phyloP scores from a whole-genome alignment of 2,329 filamentous ascomycete species.

The Pseudonectria buxi region DNA sequence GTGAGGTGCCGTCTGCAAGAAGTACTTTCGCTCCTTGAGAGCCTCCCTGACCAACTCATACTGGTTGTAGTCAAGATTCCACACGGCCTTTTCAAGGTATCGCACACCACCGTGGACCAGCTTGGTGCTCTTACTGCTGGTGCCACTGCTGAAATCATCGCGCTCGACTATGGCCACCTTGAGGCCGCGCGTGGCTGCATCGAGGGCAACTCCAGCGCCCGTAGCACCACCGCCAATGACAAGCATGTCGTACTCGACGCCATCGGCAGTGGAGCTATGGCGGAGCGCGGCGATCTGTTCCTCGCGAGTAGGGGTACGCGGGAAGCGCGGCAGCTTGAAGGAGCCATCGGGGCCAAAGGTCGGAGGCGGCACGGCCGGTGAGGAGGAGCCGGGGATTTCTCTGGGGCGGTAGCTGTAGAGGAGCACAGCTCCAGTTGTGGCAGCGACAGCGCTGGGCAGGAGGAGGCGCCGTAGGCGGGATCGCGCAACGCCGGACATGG shows the following conservation, averaged over 20 bases:
- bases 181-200: constrained; percentile 64
- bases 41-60: constrained; percentile 66
- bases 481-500: constrained; percentile 13
- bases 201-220: constrained; percentile 63
- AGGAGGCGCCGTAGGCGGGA: constrained; percentile 35
- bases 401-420: constrained; percentile 58
- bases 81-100: constrained; percentile 69
- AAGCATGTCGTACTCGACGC: constrained; percentile 59
- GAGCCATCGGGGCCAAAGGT: constrained; percentile 62
- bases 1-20: constrained; percentile 68
- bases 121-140: constrained; percentile 70
- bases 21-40: constrained; percentile 67
- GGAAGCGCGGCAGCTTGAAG: constrained; percentile 61
- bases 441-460: constrained; percentile 35
- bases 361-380: constrained; percentile 62
- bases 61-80: constrained; percentile 68
- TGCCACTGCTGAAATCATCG: constrained; percentile 68
- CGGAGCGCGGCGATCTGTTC: constrained; percentile 59
- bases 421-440: constrained; percentile 38
- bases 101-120: constrained; percentile 70
- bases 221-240: constrained; percentile 67
- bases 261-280: constrained; percentile 25
- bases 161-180: constrained; percentile 66
- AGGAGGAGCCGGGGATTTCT: constrained; percentile 64
- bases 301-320: constrained; percentile 52